Evolutionary conservation across 345 rosid genomes (phyloP).

Genomic region (Brassica napus): DNA sequence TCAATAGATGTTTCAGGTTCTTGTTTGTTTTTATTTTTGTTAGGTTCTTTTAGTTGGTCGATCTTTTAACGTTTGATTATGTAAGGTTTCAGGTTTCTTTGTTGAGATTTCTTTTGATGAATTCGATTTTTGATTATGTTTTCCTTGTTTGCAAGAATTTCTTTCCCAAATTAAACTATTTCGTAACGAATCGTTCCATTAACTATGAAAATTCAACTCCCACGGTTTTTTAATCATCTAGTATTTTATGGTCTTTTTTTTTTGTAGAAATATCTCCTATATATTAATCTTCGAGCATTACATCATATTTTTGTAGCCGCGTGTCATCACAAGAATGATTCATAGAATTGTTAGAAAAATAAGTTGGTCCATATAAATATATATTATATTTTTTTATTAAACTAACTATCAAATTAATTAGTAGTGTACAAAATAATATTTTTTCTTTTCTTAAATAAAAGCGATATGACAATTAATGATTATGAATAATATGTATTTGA

Average conservation of each 20-base stretch:
- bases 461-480: too few relatives aligned
- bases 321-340: too few relatives aligned
- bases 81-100: constrained; percentile 25
- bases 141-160: constrained; percentile 11
- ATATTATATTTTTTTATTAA: too few relatives aligned
- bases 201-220: not conserved
- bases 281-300: too few relatives aligned
- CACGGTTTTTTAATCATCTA: not conserved
- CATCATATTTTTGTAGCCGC: too few relatives aligned
- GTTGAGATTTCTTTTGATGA: constrained; percentile 25
- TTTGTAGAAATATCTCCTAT: not conserved
- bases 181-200: not conserved
- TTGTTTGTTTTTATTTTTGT: not conserved
- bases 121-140: not conserved
- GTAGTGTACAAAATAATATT: too few relatives aligned
- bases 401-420: too few relatives aligned
- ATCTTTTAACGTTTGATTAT: constrained; percentile 29
- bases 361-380: too few relatives aligned
- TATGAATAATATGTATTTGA: too few relatives aligned
- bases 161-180: not conserved
- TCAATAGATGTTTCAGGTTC: constrained; percentile 34
- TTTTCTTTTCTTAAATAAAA: too few relatives aligned
- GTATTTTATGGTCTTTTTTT: not conserved
- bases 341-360: too few relatives aligned
- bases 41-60: constrained; percentile 10